Evolutionary conservation across 2,329 filamentous ascomycete species (phyloP), one percentile per base, ranked within the genome.

Genomic region (Chaetomium globosum): DNA sequence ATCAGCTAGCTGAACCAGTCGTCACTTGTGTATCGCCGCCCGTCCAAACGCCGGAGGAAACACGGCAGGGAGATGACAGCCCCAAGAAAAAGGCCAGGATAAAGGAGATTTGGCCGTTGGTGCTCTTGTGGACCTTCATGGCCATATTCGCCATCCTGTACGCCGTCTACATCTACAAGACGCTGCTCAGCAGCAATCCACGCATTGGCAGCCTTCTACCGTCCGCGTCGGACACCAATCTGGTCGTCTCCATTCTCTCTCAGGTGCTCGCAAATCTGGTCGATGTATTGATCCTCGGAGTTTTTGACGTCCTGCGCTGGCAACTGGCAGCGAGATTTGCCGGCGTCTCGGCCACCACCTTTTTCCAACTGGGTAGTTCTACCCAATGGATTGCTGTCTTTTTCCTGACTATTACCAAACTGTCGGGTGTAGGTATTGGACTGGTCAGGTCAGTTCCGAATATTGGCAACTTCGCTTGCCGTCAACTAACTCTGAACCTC

Each of bases 381-480:
- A 63, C 61, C 1, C 21, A 43, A n/a, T 63, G 61, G 61, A 16
- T 63, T 46, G 23, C 61, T 8, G 43, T 63, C 4, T 58, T 63
- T 3, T 63, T 57, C 10, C 26, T 63, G 53, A 63, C 60, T 21
- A n/a, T 63, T 13, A 63, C 39, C 21, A 56, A 51, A 31, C 28
- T 57, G 2, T 63, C 60, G 8, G 26, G 53, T 23, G 28, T 30
- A 4, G 30, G 52, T 4, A 16, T 57, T 10, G 60, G 60, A 7
- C 26, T 57, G 21, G 30, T 57, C 10, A 63, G 53, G 60, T 57
- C 46, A 48, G 19, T 23, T n/a, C 46, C 46, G n/a, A 21, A 9
- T 48, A 21, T 21, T n/a, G 8, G n/a, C 21, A 48, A 10, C 7
- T 48, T 19, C 5, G 4, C 1, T 36, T 21, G 39, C 30, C 8